Conservation (phyloP, 1,284 basidiomycete genomes). For the Fomitopsis pinicola region DNA sequence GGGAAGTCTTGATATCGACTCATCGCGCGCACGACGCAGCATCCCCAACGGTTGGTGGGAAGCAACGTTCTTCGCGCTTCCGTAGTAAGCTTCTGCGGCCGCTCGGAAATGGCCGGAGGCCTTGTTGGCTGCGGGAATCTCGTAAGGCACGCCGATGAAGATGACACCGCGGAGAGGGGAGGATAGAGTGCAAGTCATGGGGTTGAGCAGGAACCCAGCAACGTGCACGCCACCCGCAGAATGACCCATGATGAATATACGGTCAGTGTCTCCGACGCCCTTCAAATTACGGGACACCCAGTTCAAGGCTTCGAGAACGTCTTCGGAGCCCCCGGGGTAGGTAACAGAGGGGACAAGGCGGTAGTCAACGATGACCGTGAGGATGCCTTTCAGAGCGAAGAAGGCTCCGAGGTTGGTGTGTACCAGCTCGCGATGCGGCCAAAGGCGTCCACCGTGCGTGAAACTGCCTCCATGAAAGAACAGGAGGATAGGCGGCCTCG, state of each 20-base stretch:
- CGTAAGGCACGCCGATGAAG: neutral
- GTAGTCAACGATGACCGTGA: slow-evolving; percentile 2
- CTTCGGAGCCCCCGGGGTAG: neutral
- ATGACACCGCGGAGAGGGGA: neutral
- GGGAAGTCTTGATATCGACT: neutral
- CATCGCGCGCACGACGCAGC: neutral
- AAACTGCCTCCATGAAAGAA: slow-evolving; percentile 4
- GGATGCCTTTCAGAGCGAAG: slow-evolving; percentile 3
- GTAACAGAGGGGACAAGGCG: neutral
- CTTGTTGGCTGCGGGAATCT: neutral
- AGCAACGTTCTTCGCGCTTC: neutral
- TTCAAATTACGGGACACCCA: neutral
- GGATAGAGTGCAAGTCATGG: neutral
- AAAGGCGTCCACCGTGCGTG: neutral
- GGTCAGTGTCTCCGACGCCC: neutral
- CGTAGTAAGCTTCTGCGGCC: neutral
- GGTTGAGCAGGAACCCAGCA: neutral
- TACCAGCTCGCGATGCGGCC: neutral
- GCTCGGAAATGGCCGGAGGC: neutral
- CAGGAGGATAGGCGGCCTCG: neutral
- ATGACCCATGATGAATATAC: neutral
- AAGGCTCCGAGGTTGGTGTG: slow-evolving; percentile 2
- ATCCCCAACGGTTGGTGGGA: neutral
- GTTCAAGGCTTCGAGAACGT: neutral
- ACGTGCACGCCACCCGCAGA: slow-evolving; percentile 4